These are phyloP conservation scores for Neurospora sp. DNA, from an alignment of 495 filamentous ascomycete species.

Conservation along the genomic window DNA sequence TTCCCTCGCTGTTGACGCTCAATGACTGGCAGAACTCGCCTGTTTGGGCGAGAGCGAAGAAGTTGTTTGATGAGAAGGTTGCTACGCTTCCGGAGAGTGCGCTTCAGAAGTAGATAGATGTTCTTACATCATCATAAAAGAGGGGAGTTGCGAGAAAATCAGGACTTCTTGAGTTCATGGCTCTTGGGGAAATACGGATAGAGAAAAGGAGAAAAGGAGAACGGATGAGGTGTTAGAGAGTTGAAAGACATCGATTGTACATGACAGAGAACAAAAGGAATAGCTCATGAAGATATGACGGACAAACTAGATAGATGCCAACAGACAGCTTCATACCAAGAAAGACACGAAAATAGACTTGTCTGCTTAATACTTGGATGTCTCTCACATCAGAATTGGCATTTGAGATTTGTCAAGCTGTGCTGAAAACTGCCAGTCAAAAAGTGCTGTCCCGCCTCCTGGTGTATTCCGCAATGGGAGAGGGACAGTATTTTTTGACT, in stretches of 20 bases:
- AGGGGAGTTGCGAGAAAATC: too few species aligned
- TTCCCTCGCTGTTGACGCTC: conserved; percentile 69
- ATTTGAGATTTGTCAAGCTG: not conserved
- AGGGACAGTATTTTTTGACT: too few species aligned
- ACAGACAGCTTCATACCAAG: not conserved
- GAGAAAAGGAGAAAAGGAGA: not conserved
- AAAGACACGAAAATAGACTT: not conserved
- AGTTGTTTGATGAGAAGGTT: conserved; percentile 79
- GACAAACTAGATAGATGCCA: not conserved
- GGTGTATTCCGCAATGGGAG: too few species aligned
- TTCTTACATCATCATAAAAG: too few species aligned
- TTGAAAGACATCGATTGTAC: not conserved
- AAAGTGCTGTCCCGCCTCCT: too few species aligned
- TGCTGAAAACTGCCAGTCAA: too few species aligned
- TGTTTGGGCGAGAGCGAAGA: conserved; percentile 78
- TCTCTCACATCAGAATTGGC: too few species aligned
- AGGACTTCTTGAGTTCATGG: too few species aligned
- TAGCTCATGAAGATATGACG: not conserved
- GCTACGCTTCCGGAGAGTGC: conserved; percentile 52
- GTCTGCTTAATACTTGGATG: not conserved
- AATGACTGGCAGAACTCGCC: conserved; percentile 60
- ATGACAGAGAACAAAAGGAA: not conserved
- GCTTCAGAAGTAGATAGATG: conserved; percentile 20
- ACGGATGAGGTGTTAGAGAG: not conserved
- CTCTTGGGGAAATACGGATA: not conserved